Evolutionary conservation across 177 flowering plant species (phyloP).

Genomic region (Vitis hybrid): DNA sequence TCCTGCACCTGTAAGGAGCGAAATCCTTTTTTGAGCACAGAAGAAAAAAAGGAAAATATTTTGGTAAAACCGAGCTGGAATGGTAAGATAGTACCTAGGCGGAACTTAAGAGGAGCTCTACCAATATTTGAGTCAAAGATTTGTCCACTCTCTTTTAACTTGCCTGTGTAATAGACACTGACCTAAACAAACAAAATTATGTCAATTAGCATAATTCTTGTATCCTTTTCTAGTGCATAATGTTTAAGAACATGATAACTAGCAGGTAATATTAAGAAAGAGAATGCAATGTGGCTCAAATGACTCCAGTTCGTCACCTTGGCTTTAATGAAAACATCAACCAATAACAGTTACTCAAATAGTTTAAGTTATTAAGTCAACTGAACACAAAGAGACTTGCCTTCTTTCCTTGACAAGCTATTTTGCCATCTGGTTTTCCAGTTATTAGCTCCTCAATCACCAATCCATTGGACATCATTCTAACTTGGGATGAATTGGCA

Average conservation of each 20-base stretch:
- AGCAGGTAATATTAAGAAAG: neutral
- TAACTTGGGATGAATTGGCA: constrained; percentile 13
- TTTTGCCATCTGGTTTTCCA: constrained; percentile 40
- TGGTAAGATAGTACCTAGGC: constrained; percentile 33
- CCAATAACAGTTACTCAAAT: no score
- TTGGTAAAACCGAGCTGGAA: no score
- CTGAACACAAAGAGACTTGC: constrained; percentile 18
- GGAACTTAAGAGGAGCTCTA: constrained; percentile 35
- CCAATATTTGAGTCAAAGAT: constrained; percentile 34
- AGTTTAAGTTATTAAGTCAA: no score
- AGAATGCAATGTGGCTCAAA: neutral
- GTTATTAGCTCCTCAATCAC: constrained; percentile 36
- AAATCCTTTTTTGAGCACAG: neutral
- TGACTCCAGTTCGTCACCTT: neutral
- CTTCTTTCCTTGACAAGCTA: constrained; percentile 49
- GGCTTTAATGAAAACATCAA: neutral
- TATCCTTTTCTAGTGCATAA: neutral
- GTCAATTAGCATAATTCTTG: neutral
- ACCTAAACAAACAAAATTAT: constrained; percentile 28
- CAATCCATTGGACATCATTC: constrained; percentile 43
- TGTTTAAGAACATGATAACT: neutral
- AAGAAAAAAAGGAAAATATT: neutral
- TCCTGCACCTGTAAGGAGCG: constrained; percentile 25
- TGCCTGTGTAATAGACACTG: constrained; percentile 30
- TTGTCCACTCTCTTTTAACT: constrained; percentile 37